Conservation (phyloP, 805 yeast genomes). For the Priceomyces medius region DNA sequence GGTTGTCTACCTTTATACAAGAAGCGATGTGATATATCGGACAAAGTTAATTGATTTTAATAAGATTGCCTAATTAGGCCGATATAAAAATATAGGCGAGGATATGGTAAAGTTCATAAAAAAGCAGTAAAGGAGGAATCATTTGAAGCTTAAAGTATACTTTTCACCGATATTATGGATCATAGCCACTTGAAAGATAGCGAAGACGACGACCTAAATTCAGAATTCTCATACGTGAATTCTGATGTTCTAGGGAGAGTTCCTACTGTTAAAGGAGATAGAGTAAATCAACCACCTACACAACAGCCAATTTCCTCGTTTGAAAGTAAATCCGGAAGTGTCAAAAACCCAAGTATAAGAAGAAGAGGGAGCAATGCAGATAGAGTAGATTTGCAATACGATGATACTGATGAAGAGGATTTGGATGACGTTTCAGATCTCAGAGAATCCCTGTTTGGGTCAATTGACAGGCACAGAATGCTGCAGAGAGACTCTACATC, state of each 20-base stretch:
- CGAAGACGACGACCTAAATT: constrained; percentile 5
- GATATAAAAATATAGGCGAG: constrained; percentile 3
- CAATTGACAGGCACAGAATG: constrained; percentile 2
- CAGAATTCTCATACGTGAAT: constrained; percentile 10
- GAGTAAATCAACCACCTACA: not conserved
- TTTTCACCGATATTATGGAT: constrained; percentile 1
- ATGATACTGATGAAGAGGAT: not conserved
- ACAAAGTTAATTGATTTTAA: constrained; percentile 4
- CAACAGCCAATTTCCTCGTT: not conserved
- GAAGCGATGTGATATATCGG: constrained; percentile 1
- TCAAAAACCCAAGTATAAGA: not conserved
- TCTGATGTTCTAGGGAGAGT: constrained; percentile 9
- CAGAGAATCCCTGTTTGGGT: constrained; percentile 2
- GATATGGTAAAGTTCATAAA: not conserved
- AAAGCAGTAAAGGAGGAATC: constrained; percentile 3
- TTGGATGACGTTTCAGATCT: not conserved
- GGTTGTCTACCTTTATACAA: not conserved
- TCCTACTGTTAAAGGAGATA: not conserved
- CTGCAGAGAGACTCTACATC: constrained; percentile 3
- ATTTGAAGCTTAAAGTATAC: not conserved
- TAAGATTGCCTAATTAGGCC: constrained; percentile 13
- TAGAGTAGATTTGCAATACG: not conserved
- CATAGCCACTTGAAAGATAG: not conserved
- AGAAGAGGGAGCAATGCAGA: not conserved
- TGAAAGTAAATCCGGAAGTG: not conserved